Percentiles rank a stretch among this genome's conserved stretches.
phyloP scores from a whole-genome alignment of 2,329 filamentous ascomycete species.

The Alternaria infectoria region DNA sequence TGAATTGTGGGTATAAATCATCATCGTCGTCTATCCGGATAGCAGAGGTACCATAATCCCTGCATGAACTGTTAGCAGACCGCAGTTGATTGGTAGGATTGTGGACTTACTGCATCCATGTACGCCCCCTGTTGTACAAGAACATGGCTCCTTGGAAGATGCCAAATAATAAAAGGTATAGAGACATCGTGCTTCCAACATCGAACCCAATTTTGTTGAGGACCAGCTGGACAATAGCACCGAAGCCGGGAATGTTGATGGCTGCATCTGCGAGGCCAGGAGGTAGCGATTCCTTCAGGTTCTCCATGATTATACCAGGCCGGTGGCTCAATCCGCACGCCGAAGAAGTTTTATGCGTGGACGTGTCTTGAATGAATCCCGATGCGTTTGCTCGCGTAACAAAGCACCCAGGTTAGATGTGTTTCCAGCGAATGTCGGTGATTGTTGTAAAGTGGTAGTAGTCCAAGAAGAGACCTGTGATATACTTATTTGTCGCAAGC shows the following conservation, averaged over 20 bases:
- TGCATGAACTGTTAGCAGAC: slow-evolving; percentile 26
- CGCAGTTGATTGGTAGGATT: slow-evolving; percentile 4
- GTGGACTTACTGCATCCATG: background rate
- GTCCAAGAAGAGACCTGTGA: background rate
- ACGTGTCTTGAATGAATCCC: no score
- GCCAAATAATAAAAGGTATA: slow-evolving; percentile 51
- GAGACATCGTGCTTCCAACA: slow-evolving; percentile 55
- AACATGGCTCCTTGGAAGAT: slow-evolving; percentile 47
- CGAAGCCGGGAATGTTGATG: slow-evolving; percentile 1
- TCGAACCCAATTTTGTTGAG: slow-evolving; percentile 51
- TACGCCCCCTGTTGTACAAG: slow-evolving; percentile 36
- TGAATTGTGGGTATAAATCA: slow-evolving; percentile 51
- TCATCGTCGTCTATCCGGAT: slow-evolving; percentile 55
- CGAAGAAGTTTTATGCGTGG: background rate
- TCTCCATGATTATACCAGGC: background rate
- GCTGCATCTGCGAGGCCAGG: slow-evolving; percentile 7
- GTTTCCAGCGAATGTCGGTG: background rate
- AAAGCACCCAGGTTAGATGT: background rate
- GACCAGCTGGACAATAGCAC: slow-evolving; percentile 4
- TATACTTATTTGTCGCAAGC: background rate
- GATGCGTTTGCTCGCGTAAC: background rate
- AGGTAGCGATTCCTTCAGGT: background rate
- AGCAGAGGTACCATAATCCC: slow-evolving; percentile 47
- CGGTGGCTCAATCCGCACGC: no score
- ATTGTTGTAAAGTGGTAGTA: background rate